These are phyloP conservation scores for Annona cherimola DNA, from an alignment of 164 flowering plant species.

Conservation along the genomic window DNA sequence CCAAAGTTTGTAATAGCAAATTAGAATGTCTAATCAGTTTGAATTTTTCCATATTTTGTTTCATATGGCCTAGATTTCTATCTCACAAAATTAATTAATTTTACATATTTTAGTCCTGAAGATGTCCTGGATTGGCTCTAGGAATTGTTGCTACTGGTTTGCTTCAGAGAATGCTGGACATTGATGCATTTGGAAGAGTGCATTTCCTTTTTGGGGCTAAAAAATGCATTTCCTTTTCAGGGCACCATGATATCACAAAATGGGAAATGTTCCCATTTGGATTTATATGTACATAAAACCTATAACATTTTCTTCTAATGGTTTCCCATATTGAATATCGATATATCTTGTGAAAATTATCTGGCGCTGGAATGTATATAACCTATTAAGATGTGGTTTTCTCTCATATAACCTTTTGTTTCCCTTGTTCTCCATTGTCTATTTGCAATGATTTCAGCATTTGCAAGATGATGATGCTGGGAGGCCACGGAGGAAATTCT, in stretches of 20 bases:
- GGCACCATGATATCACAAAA: neutral
- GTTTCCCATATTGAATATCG: no score
- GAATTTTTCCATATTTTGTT: no score
- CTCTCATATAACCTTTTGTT: neutral
- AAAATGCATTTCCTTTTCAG: neutral
- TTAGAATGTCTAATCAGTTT: no score
- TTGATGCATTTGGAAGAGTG: no score
- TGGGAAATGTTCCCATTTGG: neutral
- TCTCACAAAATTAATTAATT: no score
- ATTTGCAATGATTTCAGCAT: slow-evolving; percentile 40
- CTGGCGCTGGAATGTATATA: neutral
- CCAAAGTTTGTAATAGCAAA: no score
- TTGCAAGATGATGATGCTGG: slow-evolving; percentile 93
- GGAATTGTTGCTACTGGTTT: no score
- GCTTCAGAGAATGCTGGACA: no score
- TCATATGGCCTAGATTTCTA: no score
- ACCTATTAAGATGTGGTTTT: neutral
- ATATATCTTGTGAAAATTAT: neutral
- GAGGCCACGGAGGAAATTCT: slow-evolving; percentile 68
- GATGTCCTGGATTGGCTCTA: no score
- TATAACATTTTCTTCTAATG: neutral
- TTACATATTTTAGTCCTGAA: no score
- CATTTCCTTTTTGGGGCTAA: no score
- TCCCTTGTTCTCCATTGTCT: neutral
- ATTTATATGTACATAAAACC: neutral